These are phyloP conservation scores for Mortierella sp. DNA, from an alignment of 371 early-diverging fungal species.

Conservation along the genomic window DNA sequence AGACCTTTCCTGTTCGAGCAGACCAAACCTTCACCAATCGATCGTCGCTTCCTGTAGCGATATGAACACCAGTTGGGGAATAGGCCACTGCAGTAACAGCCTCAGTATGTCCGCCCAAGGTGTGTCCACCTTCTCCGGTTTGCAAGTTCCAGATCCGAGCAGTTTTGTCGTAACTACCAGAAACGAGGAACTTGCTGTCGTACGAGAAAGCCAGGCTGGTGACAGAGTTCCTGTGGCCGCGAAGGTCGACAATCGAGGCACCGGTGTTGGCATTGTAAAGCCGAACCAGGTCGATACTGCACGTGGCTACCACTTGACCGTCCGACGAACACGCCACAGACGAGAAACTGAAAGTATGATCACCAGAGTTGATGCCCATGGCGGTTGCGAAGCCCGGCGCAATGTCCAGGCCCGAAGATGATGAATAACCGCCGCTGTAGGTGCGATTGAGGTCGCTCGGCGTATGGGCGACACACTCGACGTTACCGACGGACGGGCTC, in stretches of 20 bases:
- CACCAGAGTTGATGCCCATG: neutral
- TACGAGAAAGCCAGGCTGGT: conserved; percentile 1
- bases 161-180: conserved; percentile 1
- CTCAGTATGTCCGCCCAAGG: neutral
- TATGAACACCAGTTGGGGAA: neutral
- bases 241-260: neutral
- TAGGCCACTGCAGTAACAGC: neutral
- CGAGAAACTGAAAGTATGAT: conserved; percentile 1
- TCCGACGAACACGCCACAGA: conserved; percentile 2
- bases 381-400: neutral
- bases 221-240: neutral
- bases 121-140: neutral
- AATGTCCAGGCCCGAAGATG: neutral
- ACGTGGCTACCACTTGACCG: neutral
- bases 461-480: neutral
- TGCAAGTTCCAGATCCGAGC: neutral
- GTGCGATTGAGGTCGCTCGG: neutral
- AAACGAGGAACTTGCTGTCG: neutral
- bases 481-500: neutral
- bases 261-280: conserved; percentile 3
- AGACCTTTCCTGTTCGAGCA: neutral
- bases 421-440: neutral
- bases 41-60: neutral
- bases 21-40: neutral
- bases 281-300: neutral